Evolutionary conservation across 2,329 filamentous ascomycete species (phyloP).

Genomic region (Fusarium xylarioides): DNA sequence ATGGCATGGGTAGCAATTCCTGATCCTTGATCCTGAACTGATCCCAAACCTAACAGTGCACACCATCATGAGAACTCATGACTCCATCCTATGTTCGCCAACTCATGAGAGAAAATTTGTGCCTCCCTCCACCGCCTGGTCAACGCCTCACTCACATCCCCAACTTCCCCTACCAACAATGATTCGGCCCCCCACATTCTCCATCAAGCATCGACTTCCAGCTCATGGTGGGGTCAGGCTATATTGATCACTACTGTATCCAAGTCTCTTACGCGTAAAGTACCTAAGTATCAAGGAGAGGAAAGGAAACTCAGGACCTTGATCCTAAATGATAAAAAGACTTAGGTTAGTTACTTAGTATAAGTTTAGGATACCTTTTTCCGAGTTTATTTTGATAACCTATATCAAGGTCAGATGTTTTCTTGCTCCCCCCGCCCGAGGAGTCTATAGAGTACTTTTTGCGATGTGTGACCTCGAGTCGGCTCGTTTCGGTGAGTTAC

Average conservation of each 20-base stretch:
- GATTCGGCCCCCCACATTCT: constrained; percentile 40
- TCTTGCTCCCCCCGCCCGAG: not conserved
- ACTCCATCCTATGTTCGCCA: not conserved
- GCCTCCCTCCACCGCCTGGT: constrained; percentile 38
- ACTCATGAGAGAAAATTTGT: constrained; percentile 28
- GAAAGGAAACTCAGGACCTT: not conserved
- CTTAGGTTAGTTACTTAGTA: not conserved
- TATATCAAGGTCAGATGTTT: not conserved
- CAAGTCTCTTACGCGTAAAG: constrained; percentile 29
- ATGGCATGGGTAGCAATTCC: not conserved
- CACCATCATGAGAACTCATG: constrained; percentile 18
- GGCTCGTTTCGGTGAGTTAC: constrained; percentile 27
- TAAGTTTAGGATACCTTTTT: not conserved
- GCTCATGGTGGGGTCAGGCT: constrained; percentile 30
- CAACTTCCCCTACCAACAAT: constrained; percentile 38
- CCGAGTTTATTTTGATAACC: not conserved
- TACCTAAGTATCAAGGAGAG: not conserved
- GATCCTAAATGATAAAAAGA: not conserved
- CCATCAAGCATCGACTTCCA: constrained; percentile 38
- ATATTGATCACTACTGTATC: constrained; percentile 13
- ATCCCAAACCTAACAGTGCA: not conserved
- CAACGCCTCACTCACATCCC: constrained; percentile 27
- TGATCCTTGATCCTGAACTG: not conserved
- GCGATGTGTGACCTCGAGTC: constrained; percentile 4
- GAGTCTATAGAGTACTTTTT: not conserved